Evolutionary conservation across 768 basidiomycete species (phyloP).

Genomic region (Boletus vinaceobasis): DNA sequence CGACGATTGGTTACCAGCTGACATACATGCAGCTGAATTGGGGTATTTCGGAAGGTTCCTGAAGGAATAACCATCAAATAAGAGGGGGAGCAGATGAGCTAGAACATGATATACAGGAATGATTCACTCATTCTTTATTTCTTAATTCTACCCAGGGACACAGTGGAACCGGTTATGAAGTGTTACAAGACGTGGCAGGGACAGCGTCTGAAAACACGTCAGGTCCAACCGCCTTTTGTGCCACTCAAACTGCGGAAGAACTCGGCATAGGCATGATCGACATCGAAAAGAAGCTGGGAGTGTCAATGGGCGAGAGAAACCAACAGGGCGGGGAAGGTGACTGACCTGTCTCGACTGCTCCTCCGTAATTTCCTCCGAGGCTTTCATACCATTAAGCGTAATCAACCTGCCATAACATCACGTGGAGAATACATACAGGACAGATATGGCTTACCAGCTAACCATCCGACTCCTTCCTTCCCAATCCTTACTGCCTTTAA

Average conservation of each 20-base stretch:
- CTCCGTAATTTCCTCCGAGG: constrained; percentile 92
- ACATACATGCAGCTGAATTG: not conserved
- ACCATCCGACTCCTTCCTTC: constrained; percentile 90
- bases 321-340: not conserved
- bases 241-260: constrained; percentile 76
- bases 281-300: constrained; percentile 84
- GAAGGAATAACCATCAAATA: not conserved
- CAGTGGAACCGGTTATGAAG: not conserved
- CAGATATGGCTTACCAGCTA: constrained; percentile 61
- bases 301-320: not conserved
- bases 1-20: not conserved
- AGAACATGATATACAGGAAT: not conserved
- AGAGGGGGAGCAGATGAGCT: not conserved
- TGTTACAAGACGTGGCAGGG: not conserved
- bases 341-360: constrained; percentile 89
- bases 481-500: constrained; percentile 95
- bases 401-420: constrained; percentile 64
- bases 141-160: not conserved
- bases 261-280: constrained; percentile 93
- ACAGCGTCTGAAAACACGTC: not conserved
- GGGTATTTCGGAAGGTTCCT: not conserved
- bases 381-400: constrained; percentile 94
- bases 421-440: not conserved
- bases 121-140: not conserved
- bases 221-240: constrained; percentile 31